These are phyloP conservation scores for Chlamydomonas sp. DNA, from an alignment of 139 green algal genomes.

Conservation along the genomic window DNA sequence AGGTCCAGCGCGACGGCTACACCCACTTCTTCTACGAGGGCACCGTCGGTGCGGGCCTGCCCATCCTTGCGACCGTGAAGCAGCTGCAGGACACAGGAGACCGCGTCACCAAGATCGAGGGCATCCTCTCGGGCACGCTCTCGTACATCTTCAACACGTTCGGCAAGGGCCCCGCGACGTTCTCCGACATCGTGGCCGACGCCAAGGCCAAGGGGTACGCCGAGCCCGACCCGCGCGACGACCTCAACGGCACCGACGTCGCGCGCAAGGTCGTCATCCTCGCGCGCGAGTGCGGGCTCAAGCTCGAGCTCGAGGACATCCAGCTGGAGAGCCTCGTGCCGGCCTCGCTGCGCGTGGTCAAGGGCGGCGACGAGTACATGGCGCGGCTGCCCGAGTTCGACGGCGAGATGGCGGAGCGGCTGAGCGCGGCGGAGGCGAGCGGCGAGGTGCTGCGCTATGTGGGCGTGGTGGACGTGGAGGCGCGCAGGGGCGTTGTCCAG, in stretches of 20 bases:
- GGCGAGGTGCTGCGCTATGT: constrained; percentile 90
- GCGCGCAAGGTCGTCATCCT: constrained; percentile 84
- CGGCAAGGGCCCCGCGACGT: constrained; percentile 42
- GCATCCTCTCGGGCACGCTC: constrained; percentile 91
- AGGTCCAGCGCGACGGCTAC: constrained; percentile 77
- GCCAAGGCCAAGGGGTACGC: constrained; percentile 83
- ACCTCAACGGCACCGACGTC: constrained; percentile 90
- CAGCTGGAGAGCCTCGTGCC: constrained; percentile 84
- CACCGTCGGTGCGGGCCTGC: constrained; percentile 90
- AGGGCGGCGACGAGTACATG: constrained; percentile 72
- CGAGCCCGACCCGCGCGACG: constrained; percentile 91
- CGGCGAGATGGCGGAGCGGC: constrained; percentile 77
- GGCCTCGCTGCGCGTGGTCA: constrained; percentile 44
- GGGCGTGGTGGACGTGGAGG: constrained; percentile 77
- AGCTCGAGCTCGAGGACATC: constrained; percentile 80
- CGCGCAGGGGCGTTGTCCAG: constrained; percentile 72
- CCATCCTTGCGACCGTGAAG: constrained; percentile 89
- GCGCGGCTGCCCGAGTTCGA: constrained; percentile 81
- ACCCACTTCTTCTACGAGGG: constrained; percentile 96
- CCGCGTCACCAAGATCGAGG: constrained; percentile 74
- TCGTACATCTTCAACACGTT: constrained; percentile 98
- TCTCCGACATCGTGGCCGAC: constrained; percentile 75
- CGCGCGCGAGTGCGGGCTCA: constrained; percentile 73
- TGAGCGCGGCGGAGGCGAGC: constrained; percentile 58
- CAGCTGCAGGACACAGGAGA: constrained; percentile 86